phyloP scores from a whole-genome alignment of 495 filamentous ascomycete species.

The Emericellopsis terricola region DNA sequence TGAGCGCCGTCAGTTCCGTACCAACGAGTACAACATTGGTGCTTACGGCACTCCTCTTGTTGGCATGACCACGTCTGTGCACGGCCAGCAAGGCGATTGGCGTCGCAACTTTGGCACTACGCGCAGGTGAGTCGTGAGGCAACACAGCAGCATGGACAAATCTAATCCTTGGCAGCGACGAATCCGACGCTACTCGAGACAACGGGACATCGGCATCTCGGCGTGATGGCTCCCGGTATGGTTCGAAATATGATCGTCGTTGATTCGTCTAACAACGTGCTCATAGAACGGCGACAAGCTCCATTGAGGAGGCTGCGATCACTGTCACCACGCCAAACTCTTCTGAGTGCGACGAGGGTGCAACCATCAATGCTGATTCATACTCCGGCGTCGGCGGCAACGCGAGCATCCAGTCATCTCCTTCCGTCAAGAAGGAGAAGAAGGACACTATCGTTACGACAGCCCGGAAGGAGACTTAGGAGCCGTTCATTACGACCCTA shows the following conservation, averaged over 20 bases:
- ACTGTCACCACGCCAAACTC: constrained; percentile 9
- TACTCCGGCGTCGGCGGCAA: constrained; percentile 21
- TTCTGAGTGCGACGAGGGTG: constrained; percentile 25
- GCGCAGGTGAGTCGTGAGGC: background rate
- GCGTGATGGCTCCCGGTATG: background rate
- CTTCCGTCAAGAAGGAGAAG: constrained; percentile 27
- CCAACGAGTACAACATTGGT: constrained; percentile 77
- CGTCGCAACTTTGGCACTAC: background rate
- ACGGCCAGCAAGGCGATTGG: constrained; percentile 7
- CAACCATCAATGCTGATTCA: constrained; percentile 30
- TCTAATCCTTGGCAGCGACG: too few species aligned
- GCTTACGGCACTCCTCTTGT: constrained; percentile 37
- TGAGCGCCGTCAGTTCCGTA: constrained; percentile 78
- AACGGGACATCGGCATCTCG: background rate
- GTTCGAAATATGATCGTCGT: background rate
- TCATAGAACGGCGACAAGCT: constrained; percentile 1
- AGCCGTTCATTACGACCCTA: background rate
- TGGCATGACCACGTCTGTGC: constrained; percentile 26
- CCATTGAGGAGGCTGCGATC: constrained; percentile 1
- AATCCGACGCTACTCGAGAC: background rate
- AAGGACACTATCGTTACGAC: too few species aligned
- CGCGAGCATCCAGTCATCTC: constrained; percentile 31
- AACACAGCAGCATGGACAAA: too few species aligned
- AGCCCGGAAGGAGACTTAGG: constrained; percentile 1
- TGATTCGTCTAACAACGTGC: constrained; percentile 9